These are phyloP conservation scores for Syzygium syzygioides DNA, from an alignment of 441 rosid species.

Conservation along the genomic window DNA sequence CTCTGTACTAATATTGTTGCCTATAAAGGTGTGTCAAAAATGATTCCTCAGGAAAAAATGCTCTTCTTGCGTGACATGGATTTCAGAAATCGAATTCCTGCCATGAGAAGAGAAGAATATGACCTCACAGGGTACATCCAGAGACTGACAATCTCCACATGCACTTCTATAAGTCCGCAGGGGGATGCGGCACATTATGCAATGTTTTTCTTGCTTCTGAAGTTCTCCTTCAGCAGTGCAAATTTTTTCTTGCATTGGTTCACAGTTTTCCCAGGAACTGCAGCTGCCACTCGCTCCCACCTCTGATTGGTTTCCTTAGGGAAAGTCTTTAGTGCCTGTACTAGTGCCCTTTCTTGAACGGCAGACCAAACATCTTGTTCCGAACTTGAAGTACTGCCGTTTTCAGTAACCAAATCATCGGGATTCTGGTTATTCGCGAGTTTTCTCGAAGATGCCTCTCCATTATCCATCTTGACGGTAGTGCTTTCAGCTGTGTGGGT, in stretches of 20 bases:
- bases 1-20: not conserved
- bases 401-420: slow-evolving; percentile 22
- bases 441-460: slow-evolving; percentile 33
- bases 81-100: not conserved
- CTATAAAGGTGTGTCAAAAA: not conserved
- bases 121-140: not conserved
- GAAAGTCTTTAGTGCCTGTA: slow-evolving; percentile 94
- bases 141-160: not conserved
- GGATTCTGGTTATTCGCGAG: slow-evolving; percentile 27
- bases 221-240: slow-evolving; percentile 67
- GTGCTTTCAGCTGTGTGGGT: slow-evolving; percentile 18
- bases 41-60: not conserved
- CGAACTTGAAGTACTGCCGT: slow-evolving; percentile 35
- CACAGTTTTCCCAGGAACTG: slow-evolving; percentile 93
- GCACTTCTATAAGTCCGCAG: not conserved
- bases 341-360: slow-evolving; percentile 91
- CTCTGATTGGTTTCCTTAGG: slow-evolving; percentile 88
- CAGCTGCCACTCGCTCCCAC: slow-evolving; percentile 96
- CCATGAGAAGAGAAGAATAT: not conserved
- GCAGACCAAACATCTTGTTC: slow-evolving; percentile 84
- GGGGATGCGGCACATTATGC: slow-evolving; percentile 18
- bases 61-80: not conserved
- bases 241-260: slow-evolving; percentile 94
- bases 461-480: slow-evolving; percentile 1
- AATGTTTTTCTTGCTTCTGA: slow-evolving; percentile 69